phyloP scores from a whole-genome alignment of 352 stramenopile species.

The Globisporangium polare region DNA sequence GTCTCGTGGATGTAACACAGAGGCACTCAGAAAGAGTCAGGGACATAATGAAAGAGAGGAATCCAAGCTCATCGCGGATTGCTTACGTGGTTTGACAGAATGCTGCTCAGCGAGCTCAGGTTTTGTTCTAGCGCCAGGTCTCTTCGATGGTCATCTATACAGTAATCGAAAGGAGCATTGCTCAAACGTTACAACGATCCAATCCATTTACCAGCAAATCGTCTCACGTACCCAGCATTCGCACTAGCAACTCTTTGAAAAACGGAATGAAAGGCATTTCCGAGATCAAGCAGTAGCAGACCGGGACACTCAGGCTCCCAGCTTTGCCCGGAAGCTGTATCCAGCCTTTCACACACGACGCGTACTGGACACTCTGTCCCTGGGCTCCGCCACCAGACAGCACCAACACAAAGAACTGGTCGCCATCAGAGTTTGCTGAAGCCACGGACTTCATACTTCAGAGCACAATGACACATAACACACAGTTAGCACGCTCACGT shows the following conservation, averaged over 20 bases:
- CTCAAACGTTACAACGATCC: background rate
- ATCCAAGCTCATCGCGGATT: background rate
- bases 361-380: slow-evolving; percentile 51
- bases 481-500: too few species aligned
- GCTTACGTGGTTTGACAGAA: slow-evolving; percentile 44
- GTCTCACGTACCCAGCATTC: slow-evolving; percentile 26
- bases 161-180: background rate
- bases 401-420: slow-evolving; percentile 48
- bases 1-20: background rate
- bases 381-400: slow-evolving; percentile 44
- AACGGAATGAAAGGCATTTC: slow-evolving; percentile 42
- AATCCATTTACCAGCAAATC: background rate
- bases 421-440: background rate
- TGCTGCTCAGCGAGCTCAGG: slow-evolving; percentile 17
- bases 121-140: slow-evolving; percentile 7
- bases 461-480: too few species aligned
- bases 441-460: background rate
- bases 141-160: slow-evolving; percentile 11
- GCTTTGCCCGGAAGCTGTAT: slow-evolving; percentile 20
- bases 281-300: slow-evolving; percentile 53
- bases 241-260: slow-evolving; percentile 29
- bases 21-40: background rate
- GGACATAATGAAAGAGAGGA: background rate
- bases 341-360: slow-evolving; percentile 44
- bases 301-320: slow-evolving; percentile 18